A percentile compares a stretch with the other conserved stretches of the same genome.
Conservation (phyloP, 2,329 filamentous ascomycete species). For the Mycosphaerella arachidis region DNA sequence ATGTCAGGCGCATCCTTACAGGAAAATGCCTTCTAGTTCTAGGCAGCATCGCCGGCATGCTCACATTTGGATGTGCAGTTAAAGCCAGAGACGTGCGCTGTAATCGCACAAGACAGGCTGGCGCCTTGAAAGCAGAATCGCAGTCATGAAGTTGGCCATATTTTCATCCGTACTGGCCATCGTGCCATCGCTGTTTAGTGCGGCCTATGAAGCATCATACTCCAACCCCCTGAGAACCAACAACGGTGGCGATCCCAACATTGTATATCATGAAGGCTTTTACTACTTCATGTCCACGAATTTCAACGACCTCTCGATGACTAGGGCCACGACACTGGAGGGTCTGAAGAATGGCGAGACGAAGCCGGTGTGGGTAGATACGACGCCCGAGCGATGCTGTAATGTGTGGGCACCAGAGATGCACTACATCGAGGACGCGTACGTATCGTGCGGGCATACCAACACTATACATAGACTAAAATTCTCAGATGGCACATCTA, state of each 20-base stretch:
- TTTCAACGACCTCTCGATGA: slow-evolving; percentile 54
- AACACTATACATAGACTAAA: not conserved
- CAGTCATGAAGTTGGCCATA: not conserved
- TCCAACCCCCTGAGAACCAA: slow-evolving; percentile 51
- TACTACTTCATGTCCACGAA: slow-evolving; percentile 57
- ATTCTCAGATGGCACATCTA: slow-evolving; percentile 49
- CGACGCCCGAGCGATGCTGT: slow-evolving; percentile 45
- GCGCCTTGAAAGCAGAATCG: not conserved
- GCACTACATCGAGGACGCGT: slow-evolving; percentile 43
- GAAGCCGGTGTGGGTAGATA: slow-evolving; percentile 50
- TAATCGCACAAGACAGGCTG: not conserved
- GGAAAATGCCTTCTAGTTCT: not conserved
- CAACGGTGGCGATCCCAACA: slow-evolving; percentile 51
- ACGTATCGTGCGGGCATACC: not conserved
- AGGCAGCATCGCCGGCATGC: not conserved
- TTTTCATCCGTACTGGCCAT: not conserved
- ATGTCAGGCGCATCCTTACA: not conserved
- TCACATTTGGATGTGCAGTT: not conserved
- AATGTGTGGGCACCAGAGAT: slow-evolving; percentile 58
- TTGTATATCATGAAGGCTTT: slow-evolving; percentile 50
- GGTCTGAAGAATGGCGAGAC: slow-evolving; percentile 52
- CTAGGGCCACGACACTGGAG: slow-evolving; percentile 50
- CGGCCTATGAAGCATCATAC: slow-evolving; percentile 31
- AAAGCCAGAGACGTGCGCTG: not conserved
- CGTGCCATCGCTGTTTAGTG: not conserved